These are phyloP conservation scores for Boletus coccyginus DNA, from an alignment of 768 basidiomycete genomes.

Conservation along the genomic window DNA sequence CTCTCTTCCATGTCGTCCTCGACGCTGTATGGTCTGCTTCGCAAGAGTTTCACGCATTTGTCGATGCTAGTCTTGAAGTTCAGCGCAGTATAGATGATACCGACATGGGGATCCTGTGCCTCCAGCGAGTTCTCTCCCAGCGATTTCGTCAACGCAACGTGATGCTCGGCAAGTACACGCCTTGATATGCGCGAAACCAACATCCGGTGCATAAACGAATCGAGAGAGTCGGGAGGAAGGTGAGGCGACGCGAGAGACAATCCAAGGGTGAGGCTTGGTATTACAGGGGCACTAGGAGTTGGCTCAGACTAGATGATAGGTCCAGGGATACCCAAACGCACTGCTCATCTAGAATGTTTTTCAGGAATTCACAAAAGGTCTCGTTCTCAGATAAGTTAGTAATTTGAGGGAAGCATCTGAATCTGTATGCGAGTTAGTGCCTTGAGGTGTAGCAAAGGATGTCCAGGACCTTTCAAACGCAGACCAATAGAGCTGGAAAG, in stretches of 20 bases:
- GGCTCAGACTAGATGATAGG: slow-evolving; percentile 5
- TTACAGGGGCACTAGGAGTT: slow-evolving; percentile 59
- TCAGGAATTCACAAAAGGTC: slow-evolving; percentile 72
- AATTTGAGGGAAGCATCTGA: slow-evolving; percentile 72
- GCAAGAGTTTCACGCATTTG: slow-evolving; percentile 59
- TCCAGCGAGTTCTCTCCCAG: slow-evolving; percentile 36
- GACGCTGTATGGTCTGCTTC: slow-evolving; percentile 42
- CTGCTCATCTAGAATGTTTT: slow-evolving; percentile 70
- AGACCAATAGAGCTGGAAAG: slow-evolving; percentile 71
- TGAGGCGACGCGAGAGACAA: slow-evolving; percentile 81
- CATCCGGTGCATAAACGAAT: slow-evolving; percentile 90
- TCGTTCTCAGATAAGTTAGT: slow-evolving; percentile 72
- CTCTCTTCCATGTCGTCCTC: slow-evolving; percentile 37
- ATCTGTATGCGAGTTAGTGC: slow-evolving; percentile 39
- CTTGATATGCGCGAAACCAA: slow-evolving; percentile 86
- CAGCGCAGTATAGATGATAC: slow-evolving; percentile 79
- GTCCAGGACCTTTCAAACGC: slow-evolving; percentile 74
- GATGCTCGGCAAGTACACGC: slow-evolving; percentile 86
- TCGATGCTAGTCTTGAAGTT: slow-evolving; percentile 69
- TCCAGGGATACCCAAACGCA: slow-evolving; percentile 35
- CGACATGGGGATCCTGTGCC: slow-evolving; percentile 62
- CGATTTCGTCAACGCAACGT: slow-evolving; percentile 73
- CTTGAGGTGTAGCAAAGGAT: background rate
- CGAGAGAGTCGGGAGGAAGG: slow-evolving; percentile 73
- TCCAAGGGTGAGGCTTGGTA: slow-evolving; percentile 79